Evolutionary conservation across 441 rosid genomes (phyloP).

Genomic region (Lepidium campestre): DNA sequence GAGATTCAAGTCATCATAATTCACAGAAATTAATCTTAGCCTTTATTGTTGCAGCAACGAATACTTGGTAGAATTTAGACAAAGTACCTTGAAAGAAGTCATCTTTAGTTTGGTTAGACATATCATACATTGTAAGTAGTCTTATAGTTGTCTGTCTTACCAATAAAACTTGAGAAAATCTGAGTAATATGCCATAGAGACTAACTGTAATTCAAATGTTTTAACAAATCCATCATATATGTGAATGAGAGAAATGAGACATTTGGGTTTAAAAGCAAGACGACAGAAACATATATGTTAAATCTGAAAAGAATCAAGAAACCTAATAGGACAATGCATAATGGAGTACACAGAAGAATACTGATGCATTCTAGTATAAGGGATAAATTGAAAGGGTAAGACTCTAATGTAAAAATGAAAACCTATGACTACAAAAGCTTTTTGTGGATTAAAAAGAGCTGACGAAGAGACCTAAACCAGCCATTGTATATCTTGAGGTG

Average conservation of each 20-base stretch:
- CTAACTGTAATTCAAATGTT: not conserved
- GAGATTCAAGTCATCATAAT: too few relatives aligned
- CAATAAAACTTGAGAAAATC: not conserved
- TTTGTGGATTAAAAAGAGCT: not conserved
- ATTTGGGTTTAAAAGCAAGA: not conserved
- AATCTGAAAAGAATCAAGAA: constrained; percentile 3
- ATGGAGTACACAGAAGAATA: not conserved
- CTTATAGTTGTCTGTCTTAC: not conserved
- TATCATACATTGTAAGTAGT: not conserved
- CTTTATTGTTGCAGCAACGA: too few relatives aligned
- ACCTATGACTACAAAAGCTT: constrained; percentile 3
- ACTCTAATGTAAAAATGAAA: not conserved
- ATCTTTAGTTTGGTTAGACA: not conserved
- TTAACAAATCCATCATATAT: not conserved
- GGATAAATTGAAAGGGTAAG: not conserved
- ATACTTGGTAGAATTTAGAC: too few relatives aligned
- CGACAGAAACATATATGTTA: not conserved
- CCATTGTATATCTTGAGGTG: not conserved
- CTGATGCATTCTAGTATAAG: not conserved
- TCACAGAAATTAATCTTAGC: too few relatives aligned
- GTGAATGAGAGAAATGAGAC: not conserved
- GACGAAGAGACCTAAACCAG: constrained; percentile 4
- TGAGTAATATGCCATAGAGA: not conserved
- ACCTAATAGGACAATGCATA: not conserved
- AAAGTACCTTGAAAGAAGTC: too few relatives aligned